Evolutionary conservation across 164 flowering plant species (phyloP).

Genomic region (Cinnamomum chago): DNA sequence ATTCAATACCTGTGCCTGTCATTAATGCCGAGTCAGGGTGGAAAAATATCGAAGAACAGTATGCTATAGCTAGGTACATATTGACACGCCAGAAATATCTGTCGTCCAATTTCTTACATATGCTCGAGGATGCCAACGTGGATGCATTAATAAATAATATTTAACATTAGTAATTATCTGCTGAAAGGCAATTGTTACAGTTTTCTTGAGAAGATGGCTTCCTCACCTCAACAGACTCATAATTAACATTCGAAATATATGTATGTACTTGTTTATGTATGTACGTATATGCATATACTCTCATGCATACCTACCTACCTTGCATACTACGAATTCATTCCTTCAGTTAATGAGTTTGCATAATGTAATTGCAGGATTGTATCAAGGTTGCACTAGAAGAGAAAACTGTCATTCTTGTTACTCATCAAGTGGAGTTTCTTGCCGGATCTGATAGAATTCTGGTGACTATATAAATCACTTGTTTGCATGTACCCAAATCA

Average conservation of each 20-base stretch:
- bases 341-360: background rate
- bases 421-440: conserved; percentile 94
- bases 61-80: no score
- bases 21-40: no score
- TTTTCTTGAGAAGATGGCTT: no score
- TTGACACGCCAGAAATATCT: no score
- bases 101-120: no score
- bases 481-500: background rate
- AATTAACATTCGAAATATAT: background rate
- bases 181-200: no score
- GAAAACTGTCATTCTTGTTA: conserved; percentile 80
- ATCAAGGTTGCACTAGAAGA: conserved; percentile 55
- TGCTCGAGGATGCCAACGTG: no score
- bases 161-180: no score
- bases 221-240: no score
- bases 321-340: background rate
- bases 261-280: background rate
- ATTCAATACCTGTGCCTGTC: no score
- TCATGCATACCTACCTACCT: background rate
- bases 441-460: conserved; percentile 58
- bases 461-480: conserved; percentile 34
- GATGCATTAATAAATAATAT: no score
- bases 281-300: background rate
- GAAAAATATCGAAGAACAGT: no score
- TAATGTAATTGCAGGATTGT: conserved; percentile 53